Percentiles rank a stretch among this genome's conserved stretches.
Conservation (phyloP, 2,329 filamentous ascomycete species). For the Fusarium euwallaceae region DNA sequence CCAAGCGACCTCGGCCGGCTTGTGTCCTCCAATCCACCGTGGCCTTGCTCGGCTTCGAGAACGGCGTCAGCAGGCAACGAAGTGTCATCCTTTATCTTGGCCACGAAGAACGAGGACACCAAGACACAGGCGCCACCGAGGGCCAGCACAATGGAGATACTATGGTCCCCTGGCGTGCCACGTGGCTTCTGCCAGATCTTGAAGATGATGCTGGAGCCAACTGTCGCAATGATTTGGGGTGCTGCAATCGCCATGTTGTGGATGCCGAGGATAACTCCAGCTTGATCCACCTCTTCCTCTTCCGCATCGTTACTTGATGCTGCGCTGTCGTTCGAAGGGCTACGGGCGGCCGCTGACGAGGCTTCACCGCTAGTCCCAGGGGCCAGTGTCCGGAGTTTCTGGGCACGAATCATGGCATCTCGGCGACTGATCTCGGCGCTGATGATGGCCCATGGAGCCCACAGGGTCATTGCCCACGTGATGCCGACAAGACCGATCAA, state of each 20-base stretch:
- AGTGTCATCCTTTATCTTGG: constrained; percentile 73
- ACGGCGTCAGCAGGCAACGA: constrained; percentile 55
- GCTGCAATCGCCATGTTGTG: constrained; percentile 96
- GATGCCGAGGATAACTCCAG: constrained; percentile 91
- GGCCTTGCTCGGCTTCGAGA: constrained; percentile 59
- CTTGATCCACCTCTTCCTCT: constrained; percentile 77
- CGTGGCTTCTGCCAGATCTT: constrained; percentile 87
- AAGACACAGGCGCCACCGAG: constrained; percentile 86
- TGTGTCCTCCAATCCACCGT: constrained; percentile 50
- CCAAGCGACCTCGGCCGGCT: constrained; percentile 34
- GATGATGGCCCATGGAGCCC: constrained; percentile 96
- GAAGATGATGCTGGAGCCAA: constrained; percentile 88
- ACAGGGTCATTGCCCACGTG: constrained; percentile 92
- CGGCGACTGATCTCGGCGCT: constrained; percentile 90
- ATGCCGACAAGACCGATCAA: constrained; percentile 87
- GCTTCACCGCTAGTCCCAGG: constrained; percentile 18
- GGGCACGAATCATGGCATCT: constrained; percentile 69
- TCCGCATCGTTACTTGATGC: constrained; percentile 46
- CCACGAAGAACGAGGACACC: constrained; percentile 80
- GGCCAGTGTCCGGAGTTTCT: constrained; percentile 44
- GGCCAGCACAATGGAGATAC: constrained; percentile 87
- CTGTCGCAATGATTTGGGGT: constrained; percentile 90
- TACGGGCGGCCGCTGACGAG: constrained; percentile 21
- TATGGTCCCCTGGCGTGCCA: constrained; percentile 85
- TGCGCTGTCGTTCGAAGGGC: constrained; percentile 20